These are phyloP conservation scores for Erodium moschatum DNA, from an alignment of 441 rosid species.

Conservation along the genomic window DNA sequence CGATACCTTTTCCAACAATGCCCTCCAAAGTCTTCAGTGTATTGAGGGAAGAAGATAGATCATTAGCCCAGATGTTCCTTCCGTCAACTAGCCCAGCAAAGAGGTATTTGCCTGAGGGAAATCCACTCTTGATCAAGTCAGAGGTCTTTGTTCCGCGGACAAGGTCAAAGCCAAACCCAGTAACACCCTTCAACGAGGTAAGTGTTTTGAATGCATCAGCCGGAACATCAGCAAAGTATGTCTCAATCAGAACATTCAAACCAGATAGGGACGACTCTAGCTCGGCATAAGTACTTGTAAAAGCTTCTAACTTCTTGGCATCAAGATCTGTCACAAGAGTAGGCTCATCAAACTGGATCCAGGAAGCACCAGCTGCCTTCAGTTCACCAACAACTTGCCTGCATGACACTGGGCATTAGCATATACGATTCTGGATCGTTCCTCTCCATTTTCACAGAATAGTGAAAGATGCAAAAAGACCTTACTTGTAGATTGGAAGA, in stretches of 20 bases:
- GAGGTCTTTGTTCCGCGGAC: conserved; percentile 77
- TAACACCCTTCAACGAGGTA: conserved; percentile 76
- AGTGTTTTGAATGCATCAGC: conserved; percentile 74
- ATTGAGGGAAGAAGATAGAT: conserved; percentile 66
- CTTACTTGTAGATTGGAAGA: conserved; percentile 86
- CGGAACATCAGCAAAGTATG: conserved; percentile 88
- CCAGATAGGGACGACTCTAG: conserved; percentile 75
- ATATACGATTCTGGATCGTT: not conserved
- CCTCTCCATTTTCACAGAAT: conserved; percentile 9
- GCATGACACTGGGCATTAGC: conserved; percentile 11
- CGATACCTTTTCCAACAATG: conserved; percentile 71
- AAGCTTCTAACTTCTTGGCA: conserved; percentile 65
- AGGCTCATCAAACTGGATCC: conserved; percentile 96
- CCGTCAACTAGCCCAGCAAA: conserved; percentile 97
- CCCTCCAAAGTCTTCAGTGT: conserved; percentile 55
- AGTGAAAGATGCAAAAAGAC: not conserved
- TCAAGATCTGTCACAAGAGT: conserved; percentile 84
- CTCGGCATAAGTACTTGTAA: conserved; percentile 63
- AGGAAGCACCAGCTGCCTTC: conserved; percentile 86
- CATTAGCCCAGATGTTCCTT: conserved; percentile 97
- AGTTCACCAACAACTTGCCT: conserved; percentile 92
- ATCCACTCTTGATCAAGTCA: conserved; percentile 65
- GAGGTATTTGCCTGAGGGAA: conserved; percentile 74
- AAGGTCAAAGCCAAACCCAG: conserved; percentile 78
- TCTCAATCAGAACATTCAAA: conserved; percentile 72